These are phyloP conservation scores for Xylariaceae sp. DNA, from an alignment of 2,329 filamentous ascomycete genomes.

Conservation along the genomic window DNA sequence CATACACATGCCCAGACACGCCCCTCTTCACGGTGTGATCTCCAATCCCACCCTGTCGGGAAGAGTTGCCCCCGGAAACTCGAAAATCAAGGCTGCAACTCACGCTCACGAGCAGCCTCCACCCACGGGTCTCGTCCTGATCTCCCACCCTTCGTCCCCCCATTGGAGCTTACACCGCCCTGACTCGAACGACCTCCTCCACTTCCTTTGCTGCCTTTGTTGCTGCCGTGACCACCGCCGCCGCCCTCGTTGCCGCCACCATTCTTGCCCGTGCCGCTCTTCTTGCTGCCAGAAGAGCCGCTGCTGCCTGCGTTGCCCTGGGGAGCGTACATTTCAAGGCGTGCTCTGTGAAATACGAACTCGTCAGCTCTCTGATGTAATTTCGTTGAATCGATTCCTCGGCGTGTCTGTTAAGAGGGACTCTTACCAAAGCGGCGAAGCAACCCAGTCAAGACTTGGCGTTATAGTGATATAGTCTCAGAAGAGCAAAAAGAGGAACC, in stretches of 20 bases:
- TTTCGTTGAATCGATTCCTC: neutral
- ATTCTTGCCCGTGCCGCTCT: slow-evolving; percentile 1
- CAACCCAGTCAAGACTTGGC: neutral
- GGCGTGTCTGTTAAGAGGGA: neutral
- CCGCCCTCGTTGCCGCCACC: neutral
- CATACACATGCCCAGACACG: too few relatives aligned
- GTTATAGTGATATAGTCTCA: neutral
- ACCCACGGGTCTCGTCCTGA: slow-evolving; percentile 16
- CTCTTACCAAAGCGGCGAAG: neutral
- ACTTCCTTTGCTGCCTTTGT: neutral
- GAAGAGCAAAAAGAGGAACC: neutral
- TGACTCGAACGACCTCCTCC: slow-evolving; percentile 2
- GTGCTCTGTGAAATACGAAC: neutral
- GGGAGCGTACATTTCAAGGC: slow-evolving; percentile 5
- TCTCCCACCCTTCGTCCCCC: slow-evolving; percentile 2
- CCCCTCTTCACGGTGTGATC: too few relatives aligned
- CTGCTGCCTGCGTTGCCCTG: slow-evolving; percentile 8
- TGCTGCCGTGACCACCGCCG: neutral
- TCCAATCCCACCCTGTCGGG: too few relatives aligned
- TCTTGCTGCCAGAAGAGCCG: slow-evolving; percentile 8
- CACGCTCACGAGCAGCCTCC: slow-evolving; percentile 14
- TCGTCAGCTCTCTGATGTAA: neutral
- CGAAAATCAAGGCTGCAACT: slow-evolving; percentile 11
- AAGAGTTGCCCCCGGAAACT: neutral
- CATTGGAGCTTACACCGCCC: neutral